Percentiles rank a stretch among this genome's conserved stretches.
Conservation (phyloP, 768 basidiomycete genomes). For the Boletus tylopilopsis region DNA sequence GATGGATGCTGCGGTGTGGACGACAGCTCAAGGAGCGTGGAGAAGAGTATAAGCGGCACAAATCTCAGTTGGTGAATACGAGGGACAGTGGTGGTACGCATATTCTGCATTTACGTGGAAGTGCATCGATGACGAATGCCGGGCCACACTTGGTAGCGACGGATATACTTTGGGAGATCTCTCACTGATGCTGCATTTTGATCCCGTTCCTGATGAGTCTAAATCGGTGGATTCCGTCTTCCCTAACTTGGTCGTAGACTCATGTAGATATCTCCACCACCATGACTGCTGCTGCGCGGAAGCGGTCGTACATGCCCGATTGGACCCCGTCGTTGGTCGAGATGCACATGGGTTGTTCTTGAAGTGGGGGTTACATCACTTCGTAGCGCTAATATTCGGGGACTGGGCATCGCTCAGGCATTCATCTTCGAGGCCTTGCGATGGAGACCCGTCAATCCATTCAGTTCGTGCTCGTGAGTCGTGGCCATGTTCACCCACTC, state of each 20-base stretch:
- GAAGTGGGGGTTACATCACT: neutral
- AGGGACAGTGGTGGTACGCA: too few relatives aligned
- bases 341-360: conserved; percentile 27
- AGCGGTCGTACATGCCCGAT: conserved; percentile 33
- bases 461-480: conserved; percentile 17
- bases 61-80: conserved; percentile 38
- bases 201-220: conserved; percentile 36
- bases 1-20: conserved; percentile 62
- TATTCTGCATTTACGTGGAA: neutral
- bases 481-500: too few relatives aligned
- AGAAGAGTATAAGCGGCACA: conserved; percentile 48
- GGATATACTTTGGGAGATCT: conserved; percentile 56
- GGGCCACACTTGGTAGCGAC: conserved; percentile 42
- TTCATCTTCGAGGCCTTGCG: conserved; percentile 37
- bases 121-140: conserved; percentile 7
- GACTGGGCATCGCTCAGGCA: conserved; percentile 31
- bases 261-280: conserved; percentile 27
- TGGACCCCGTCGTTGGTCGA: conserved; percentile 35
- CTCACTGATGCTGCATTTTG: conserved; percentile 63
- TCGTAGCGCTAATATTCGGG: conserved; percentile 36
- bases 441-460: conserved; percentile 37
- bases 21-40: conserved; percentile 48
- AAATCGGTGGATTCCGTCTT: neutral
- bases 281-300: conserved; percentile 39
- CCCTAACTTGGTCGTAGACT: conserved; percentile 13